phyloP scores from a whole-genome alignment of 2,329 filamentous ascomycete species.

The Calonectria montana region DNA sequence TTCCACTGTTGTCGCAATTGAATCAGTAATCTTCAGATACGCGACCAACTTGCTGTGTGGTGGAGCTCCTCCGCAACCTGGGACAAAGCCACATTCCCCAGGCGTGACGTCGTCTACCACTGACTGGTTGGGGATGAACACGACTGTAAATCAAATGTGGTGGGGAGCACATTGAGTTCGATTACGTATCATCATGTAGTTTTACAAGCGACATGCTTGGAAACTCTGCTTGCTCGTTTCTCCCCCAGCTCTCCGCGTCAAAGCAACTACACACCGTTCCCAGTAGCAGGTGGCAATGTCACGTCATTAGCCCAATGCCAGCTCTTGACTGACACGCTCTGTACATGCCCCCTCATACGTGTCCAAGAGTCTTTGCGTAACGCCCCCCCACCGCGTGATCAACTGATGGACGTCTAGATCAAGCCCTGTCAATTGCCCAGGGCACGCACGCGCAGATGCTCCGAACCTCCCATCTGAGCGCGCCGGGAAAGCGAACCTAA shows the following conservation, averaged over 20 bases:
- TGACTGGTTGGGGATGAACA: background rate
- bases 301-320: background rate
- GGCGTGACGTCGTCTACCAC: background rate
- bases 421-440: background rate
- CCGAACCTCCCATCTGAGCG: background rate
- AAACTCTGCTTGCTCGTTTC: background rate
- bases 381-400: background rate
- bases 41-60: background rate
- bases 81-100: background rate
- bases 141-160: background rate
- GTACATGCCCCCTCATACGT: background rate
- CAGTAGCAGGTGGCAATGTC: background rate
- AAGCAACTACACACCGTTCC: background rate
- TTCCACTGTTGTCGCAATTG: too few relatives aligned
- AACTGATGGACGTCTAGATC: background rate
- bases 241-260: background rate
- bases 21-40: background rate
- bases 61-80: background rate
- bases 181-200: background rate
- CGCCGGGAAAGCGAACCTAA: conserved; percentile 21
- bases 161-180: background rate
- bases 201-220: background rate
- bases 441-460: too few relatives aligned
- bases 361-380: background rate
- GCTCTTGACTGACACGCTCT: background rate